Evolutionary conservation across 139 green algal species (phyloP), one percentile per base, ranked within the genome.

Genomic region (Chlamydomonas sp.): DNA sequence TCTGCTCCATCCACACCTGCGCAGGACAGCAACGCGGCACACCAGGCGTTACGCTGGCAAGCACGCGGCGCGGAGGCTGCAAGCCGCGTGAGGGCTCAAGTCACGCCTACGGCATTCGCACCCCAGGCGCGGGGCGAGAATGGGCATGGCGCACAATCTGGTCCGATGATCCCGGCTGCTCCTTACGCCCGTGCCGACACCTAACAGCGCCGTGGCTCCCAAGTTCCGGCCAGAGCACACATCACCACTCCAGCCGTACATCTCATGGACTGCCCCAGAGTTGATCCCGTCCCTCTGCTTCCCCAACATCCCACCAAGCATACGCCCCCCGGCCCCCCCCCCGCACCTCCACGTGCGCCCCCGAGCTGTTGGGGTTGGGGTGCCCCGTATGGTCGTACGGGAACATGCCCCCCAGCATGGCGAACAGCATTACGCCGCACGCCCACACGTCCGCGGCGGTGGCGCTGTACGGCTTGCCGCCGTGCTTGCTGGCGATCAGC

Each of bases 371-470:
- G 74, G 90, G 90, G 82, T 93, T 88, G n/a, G 90, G 90, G 72
- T 91, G 81, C 1, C 89, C 90, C 3, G 16, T 10, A 81, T 93
- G 90, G 64, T 95, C 91, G 77, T 93, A 95, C 7, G 93, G 93
- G 78, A 95, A 95, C 85, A 91, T 93, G 74, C 93, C 93, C 81
- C 94, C 89, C 81, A 95, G 85, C 93, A 95, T 94, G 62, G 94
- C 93, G 77, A 94, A 95, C 72, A 95, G 85, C 85, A 95, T 83
- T 85, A 95, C 91, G 49, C 93, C 93, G 77, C 84, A 90, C 1
- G 93, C 93, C 93, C 93, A 95, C 17, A 95, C 88, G 62, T 95
- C 92, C 10, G 79, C 78, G n/a, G 83, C 83, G 63, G 73, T 73
- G 16, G 63, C 87, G 73, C 83, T 79, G 67, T 90, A 90, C 18